These are phyloP conservation scores for Yarrowia sp. DNA, from an alignment of 805 yeast genomes.

Conservation along the genomic window DNA sequence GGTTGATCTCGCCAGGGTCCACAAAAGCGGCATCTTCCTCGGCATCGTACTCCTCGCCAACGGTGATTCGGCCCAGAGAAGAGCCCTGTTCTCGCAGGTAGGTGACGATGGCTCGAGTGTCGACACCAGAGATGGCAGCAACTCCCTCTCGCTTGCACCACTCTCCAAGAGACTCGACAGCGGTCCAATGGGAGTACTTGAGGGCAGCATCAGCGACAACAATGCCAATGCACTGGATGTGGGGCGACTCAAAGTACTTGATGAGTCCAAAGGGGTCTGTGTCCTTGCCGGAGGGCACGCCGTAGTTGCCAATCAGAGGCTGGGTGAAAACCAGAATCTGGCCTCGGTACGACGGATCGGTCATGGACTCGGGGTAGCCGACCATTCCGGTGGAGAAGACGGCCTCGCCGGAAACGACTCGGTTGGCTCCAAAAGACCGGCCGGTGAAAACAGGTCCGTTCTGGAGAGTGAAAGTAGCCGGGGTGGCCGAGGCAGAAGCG, in stretches of 20 bases:
- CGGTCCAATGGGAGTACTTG: constrained; percentile 99
- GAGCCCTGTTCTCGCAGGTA: constrained; percentile 96
- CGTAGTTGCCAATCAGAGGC: constrained; percentile 96
- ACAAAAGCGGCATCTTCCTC: constrained; percentile 86
- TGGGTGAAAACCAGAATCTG: constrained; percentile 96
- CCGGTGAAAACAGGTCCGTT: constrained; percentile 94
- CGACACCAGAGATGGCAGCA: constrained; percentile 95
- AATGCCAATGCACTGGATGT: constrained; percentile 90
- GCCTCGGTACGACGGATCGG: constrained; percentile 97
- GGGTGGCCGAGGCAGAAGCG: constrained; percentile 36
- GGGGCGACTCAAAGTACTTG: constrained; percentile 88
- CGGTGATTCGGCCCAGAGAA: constrained; percentile 80
- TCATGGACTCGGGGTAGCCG: constrained; percentile 98
- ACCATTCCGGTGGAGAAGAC: constrained; percentile 97
- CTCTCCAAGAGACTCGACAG: constrained; percentile 88
- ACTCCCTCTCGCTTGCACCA: constrained; percentile 98
- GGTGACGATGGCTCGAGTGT: constrained; percentile 90
- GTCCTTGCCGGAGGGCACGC: constrained; percentile 83
- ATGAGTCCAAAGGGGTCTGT: constrained; percentile 82
- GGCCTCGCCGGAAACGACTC: constrained; percentile 92
- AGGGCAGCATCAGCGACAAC: constrained; percentile 95
- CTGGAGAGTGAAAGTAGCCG: constrained; percentile 87
- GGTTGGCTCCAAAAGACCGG: constrained; percentile 92
- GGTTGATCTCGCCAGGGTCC: constrained; percentile 85
- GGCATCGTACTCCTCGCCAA: constrained; percentile 89